Evolutionary conservation across 495 filamentous ascomycete species (phyloP).

Genomic region (Aspergillus ellipticus): DNA sequence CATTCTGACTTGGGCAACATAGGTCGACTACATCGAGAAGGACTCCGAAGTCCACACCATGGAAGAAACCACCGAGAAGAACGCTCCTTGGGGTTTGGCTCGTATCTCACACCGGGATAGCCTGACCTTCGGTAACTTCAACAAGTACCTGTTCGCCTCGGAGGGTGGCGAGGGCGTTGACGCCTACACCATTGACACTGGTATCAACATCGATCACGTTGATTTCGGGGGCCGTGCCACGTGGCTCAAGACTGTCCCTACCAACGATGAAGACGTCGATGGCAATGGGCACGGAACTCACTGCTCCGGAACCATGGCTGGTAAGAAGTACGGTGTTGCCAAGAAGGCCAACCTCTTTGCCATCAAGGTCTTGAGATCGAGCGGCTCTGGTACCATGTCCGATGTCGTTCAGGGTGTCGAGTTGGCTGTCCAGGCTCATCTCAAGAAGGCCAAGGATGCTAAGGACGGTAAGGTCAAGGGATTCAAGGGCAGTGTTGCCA

Average conservation of each 20-base stretch:
- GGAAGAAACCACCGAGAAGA: conserved; percentile 65
- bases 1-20: conserved; percentile 16
- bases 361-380: conserved; percentile 96
- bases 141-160: conserved; percentile 92
- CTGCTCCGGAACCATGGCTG: conserved; percentile 96
- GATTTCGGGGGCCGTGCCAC: conserved; percentile 94
- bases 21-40: conserved; percentile 97
- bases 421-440: conserved; percentile 79
- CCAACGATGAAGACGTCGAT: conserved; percentile 78
- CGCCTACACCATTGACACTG: conserved; percentile 98
- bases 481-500: conserved; percentile 98
- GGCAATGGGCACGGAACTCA: conserved; percentile 99
- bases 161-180: conserved; percentile 97
- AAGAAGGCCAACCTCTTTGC: conserved; percentile 97
- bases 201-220: conserved; percentile 87
- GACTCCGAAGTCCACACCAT: conserved; percentile 88
- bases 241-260: conserved; percentile 96
- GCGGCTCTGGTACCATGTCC: conserved; percentile 96
- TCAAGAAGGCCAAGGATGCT: conserved; percentile 66
- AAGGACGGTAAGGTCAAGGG: conserved; percentile 80
- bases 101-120: conserved; percentile 91
- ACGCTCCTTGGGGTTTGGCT: conserved; percentile 95
- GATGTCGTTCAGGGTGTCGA: conserved; percentile 99
- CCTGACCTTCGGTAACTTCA: conserved; percentile 87
- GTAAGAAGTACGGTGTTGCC: conserved; percentile 98